Percentiles rank a stretch among this genome's conserved stretches.
phyloP scores from a whole-genome alignment of 768 basidiomycete species.

The Pisolithus orientalis region DNA sequence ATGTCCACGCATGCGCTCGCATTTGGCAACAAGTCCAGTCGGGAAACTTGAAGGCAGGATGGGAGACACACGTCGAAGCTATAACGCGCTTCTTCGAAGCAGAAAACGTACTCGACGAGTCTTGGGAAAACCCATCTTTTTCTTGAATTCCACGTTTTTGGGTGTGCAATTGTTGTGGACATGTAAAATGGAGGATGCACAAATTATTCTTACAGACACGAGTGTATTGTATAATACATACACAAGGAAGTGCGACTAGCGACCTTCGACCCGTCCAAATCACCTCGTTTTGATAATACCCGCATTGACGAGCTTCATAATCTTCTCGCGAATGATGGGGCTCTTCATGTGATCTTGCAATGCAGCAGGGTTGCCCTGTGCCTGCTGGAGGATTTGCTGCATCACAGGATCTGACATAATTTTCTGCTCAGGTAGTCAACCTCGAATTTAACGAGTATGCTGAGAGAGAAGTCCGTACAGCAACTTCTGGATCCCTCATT shows the following conservation, averaged over 20 bases:
- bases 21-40: conserved; percentile 61
- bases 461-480: conserved; percentile 43
- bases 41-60: conserved; percentile 25
- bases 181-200: neutral
- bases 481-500: conserved; percentile 96
- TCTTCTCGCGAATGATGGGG: conserved; percentile 70
- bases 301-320: conserved; percentile 85
- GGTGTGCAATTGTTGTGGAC: neutral
- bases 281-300: conserved; percentile 88
- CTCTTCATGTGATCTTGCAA: conserved; percentile 97
- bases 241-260: conserved; percentile 10
- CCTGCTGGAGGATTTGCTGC: conserved; percentile 93
- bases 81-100: conserved; percentile 41
- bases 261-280: conserved; percentile 15
- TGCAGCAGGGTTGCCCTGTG: conserved; percentile 81
- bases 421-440: conserved; percentile 34
- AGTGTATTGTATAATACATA: conserved; percentile 13
- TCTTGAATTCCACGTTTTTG: neutral
- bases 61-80: conserved; percentile 34
- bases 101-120: conserved; percentile 48
- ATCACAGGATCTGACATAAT: conserved; percentile 91
- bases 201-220: conserved; percentile 20
- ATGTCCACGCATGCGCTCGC: conserved; percentile 69
- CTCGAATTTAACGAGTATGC: neutral
- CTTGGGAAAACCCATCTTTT: conserved; percentile 59